Evolutionary conservation across 768 basidiomycete genomes (phyloP).

Genomic region (Psilocybe azurescens): DNA sequence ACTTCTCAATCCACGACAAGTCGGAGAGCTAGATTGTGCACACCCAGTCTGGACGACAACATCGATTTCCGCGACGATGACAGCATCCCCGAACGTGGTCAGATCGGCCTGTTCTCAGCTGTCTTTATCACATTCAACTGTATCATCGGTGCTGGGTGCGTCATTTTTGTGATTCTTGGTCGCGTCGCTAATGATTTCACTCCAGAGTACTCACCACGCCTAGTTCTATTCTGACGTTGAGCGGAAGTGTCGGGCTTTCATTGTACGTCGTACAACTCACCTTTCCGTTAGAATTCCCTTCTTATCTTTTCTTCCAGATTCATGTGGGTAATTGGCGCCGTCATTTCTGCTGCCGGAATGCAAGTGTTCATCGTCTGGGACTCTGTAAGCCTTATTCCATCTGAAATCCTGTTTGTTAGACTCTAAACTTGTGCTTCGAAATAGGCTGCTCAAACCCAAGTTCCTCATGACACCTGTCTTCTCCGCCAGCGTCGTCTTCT

Average conservation of each 20-base stretch:
- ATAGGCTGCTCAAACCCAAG: constrained; percentile 60
- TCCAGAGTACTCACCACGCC: constrained; percentile 47
- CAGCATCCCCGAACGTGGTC: constrained; percentile 10
- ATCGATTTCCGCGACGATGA: constrained; percentile 1
- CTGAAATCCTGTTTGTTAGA: background rate
- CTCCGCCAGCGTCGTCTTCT: constrained; percentile 55
- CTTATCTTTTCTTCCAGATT: constrained; percentile 23
- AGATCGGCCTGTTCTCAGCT: constrained; percentile 34
- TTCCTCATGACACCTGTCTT: constrained; percentile 62
- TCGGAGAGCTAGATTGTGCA: background rate
- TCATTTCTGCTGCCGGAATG: constrained; percentile 45
- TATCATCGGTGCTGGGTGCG: constrained; percentile 48
- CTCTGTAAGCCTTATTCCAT: constrained; percentile 29
- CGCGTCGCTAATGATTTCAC: background rate
- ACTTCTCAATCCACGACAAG: background rate
- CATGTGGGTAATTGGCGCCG: constrained; percentile 48
- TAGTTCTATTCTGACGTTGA: constrained; percentile 39
- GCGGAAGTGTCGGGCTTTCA: constrained; percentile 47
- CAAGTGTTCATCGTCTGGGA: constrained; percentile 48
- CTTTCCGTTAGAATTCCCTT: background rate
- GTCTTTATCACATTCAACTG: constrained; percentile 49
- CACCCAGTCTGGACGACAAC: background rate
- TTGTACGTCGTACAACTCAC: constrained; percentile 32
- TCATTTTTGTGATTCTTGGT: background rate
- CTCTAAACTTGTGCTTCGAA: background rate